A percentile compares a stretch with the other conserved stretches of the same genome.
These are phyloP conservation scores for Rutstroemia sp. DNA, from an alignment of 2,329 filamentous ascomycete species.

Conservation along the genomic window DNA sequence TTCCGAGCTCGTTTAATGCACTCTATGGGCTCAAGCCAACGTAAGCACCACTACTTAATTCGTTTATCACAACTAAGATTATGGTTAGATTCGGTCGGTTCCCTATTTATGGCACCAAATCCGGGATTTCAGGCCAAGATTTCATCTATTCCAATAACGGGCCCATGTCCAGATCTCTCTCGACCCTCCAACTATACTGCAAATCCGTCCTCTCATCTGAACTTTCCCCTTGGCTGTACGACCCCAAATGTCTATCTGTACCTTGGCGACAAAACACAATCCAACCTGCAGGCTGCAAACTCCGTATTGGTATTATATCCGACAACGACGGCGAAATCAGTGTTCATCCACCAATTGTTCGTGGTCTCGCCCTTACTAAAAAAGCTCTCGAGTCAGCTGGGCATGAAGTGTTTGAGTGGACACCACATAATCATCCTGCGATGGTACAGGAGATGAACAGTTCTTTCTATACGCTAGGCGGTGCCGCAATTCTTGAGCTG, in stretches of 20 bases:
- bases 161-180: conserved; percentile 4
- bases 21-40: conserved; percentile 34
- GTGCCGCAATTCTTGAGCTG: conserved; percentile 25
- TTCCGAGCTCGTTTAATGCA: conserved; percentile 32
- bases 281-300: conserved; percentile 13
- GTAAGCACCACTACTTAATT: conserved; percentile 11
- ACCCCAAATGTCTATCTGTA: conserved; percentile 30
- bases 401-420: conserved; percentile 7
- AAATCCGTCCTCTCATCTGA: conserved; percentile 9
- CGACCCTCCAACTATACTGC: conserved; percentile 4
- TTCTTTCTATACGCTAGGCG: conserved; percentile 30
- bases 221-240: conserved; percentile 28
- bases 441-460: conserved; percentile 25
- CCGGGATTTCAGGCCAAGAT: conserved; percentile 9
- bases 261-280: conserved; percentile 21
- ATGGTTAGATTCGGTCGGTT: conserved; percentile 24
- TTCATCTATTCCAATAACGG: conserved; percentile 6
- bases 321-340: conserved; percentile 6
- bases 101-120: conserved; percentile 6
- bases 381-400: neutral
- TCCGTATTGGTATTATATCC: conserved; percentile 13
- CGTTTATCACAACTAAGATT: neutral
- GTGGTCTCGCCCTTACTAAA: conserved; percentile 2
- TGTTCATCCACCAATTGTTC: conserved; percentile 4
- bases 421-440: conserved; percentile 27